Percentiles rank a stretch among this genome's conserved stretches.
Conservation (phyloP, 2,329 filamentous ascomycete species). For the Phoma herbarum region DNA sequence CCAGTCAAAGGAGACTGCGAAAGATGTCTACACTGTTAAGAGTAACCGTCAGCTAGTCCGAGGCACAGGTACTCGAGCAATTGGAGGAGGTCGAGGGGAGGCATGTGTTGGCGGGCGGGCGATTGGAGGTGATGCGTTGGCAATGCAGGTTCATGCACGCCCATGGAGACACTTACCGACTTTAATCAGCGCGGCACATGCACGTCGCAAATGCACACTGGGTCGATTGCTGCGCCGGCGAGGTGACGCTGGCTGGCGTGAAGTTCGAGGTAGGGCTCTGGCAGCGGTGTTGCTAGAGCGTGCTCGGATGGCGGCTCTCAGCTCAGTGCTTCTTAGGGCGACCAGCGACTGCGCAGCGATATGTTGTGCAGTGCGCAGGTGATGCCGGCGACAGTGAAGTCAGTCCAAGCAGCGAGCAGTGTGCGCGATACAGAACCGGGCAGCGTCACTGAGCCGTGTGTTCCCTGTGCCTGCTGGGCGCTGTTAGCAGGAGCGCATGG, state of each 20-base stretch:
- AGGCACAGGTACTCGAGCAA: constrained; percentile 45
- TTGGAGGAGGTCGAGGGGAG: constrained; percentile 47
- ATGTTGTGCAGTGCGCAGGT: constrained; percentile 43
- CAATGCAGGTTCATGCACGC: constrained; percentile 54
- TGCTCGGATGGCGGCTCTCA: constrained; percentile 33
- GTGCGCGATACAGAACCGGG: constrained; percentile 35
- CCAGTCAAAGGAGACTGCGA: constrained; percentile 43
- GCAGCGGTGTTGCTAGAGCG: constrained; percentile 24
- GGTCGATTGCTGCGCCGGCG: constrained; percentile 35
- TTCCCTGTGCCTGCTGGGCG: constrained; percentile 31
- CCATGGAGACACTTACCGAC: constrained; percentile 47
- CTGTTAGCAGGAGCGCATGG: constrained; percentile 36
- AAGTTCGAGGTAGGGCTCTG: constrained; percentile 14
- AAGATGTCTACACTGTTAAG: constrained; percentile 42
- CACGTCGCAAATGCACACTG: constrained; percentile 44
- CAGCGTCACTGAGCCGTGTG: constrained; percentile 35
- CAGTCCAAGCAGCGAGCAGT: constrained; percentile 30
- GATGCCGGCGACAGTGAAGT: constrained; percentile 30
- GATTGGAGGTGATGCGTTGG: constrained; percentile 56
- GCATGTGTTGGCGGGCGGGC: constrained; percentile 51
- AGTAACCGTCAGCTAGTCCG: constrained; percentile 49
- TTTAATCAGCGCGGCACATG: constrained; percentile 47
- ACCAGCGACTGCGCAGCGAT: constrained; percentile 32
- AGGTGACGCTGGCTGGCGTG: constrained; percentile 32
- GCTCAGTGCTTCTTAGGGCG: constrained; percentile 28